These are phyloP conservation scores for Cerioporus squamosus DNA, from an alignment of 1,284 basidiomycete species.

Conservation along the genomic window DNA sequence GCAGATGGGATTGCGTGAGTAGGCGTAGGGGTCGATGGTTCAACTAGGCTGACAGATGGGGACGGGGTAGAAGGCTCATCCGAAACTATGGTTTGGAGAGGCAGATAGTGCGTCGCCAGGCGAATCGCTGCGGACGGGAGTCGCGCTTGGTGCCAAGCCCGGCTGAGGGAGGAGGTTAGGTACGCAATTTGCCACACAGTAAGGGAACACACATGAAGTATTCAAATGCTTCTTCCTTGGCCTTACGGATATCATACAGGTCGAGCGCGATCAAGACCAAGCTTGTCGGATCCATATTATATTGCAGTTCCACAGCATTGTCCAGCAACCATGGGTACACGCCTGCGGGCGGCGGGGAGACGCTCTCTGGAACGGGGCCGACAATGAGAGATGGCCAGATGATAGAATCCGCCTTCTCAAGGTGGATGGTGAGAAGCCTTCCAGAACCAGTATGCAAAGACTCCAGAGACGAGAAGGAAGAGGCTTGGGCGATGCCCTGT, in stretches of 20 bases:
- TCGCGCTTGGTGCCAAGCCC: conserved; percentile 78
- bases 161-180: conserved; percentile 45
- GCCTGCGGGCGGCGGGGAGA: conserved; percentile 46
- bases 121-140: conserved; percentile 76
- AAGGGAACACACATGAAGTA: conserved; percentile 65
- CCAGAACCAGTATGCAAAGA: conserved; percentile 65
- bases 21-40: conserved; percentile 20
- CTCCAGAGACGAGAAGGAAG: conserved; percentile 76
- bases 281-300: conserved; percentile 84
- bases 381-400: conserved; percentile 81
- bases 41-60: conserved; percentile 4
- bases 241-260: conserved; percentile 69
- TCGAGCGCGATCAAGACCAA: conserved; percentile 71
- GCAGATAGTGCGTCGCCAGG: conserved; percentile 70
- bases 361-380: conserved; percentile 66
- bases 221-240: conserved; percentile 77
- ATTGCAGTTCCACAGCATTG: conserved; percentile 59
- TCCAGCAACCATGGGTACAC: conserved; percentile 57
- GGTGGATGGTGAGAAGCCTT: conserved; percentile 70
- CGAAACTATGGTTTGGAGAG: conserved; percentile 43
- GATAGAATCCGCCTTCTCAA: conserved; percentile 76
- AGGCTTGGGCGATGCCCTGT: conserved; percentile 55
- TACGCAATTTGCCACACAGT: background rate
- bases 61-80: conserved; percentile 18
- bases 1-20: conserved; percentile 6